These are phyloP conservation scores for Scortechinia acanthostroma DNA, from an alignment of 2,329 filamentous ascomycete species.

Conservation along the genomic window DNA sequence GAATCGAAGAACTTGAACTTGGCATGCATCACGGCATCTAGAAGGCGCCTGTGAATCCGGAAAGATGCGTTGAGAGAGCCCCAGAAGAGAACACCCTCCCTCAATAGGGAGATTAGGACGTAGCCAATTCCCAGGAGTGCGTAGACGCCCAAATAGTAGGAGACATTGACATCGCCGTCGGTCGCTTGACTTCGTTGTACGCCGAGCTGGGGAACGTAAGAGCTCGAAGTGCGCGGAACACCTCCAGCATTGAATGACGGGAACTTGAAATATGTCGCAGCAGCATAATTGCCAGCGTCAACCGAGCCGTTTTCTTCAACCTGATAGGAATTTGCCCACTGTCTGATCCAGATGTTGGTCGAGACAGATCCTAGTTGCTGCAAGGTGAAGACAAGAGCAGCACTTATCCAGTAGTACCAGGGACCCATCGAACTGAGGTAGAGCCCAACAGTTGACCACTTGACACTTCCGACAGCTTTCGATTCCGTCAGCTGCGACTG, in stretches of 20 bases:
- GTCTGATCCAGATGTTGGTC: constrained; percentile 58
- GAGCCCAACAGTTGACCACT: constrained; percentile 48
- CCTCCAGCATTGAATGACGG: constrained; percentile 1
- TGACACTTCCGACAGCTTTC: constrained; percentile 57
- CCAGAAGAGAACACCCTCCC: constrained; percentile 54
- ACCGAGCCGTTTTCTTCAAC: constrained; percentile 16
- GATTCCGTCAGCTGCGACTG: constrained; percentile 30
- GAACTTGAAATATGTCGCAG: not conserved
- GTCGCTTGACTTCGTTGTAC: not conserved
- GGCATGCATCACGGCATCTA: constrained; percentile 51
- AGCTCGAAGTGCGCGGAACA: constrained; percentile 2
- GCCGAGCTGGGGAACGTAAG: constrained; percentile 1
- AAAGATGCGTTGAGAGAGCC: constrained; percentile 56
- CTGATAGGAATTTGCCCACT: constrained; percentile 58
- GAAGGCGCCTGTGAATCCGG: constrained; percentile 49
- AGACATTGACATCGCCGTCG: constrained; percentile 37
- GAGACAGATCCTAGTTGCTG: constrained; percentile 55
- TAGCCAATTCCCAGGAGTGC: constrained; percentile 46
- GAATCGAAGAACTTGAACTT: constrained; percentile 65
- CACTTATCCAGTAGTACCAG: constrained; percentile 55
- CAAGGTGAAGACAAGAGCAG: constrained; percentile 41
- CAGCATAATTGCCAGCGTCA: not conserved
- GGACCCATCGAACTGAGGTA: constrained; percentile 57
- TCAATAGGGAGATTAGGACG: constrained; percentile 48
- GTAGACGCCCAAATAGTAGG: constrained; percentile 55